Evolutionary conservation across 2,329 filamentous ascomycete species (phyloP).

Genomic region (Grosmannia serpens): DNA sequence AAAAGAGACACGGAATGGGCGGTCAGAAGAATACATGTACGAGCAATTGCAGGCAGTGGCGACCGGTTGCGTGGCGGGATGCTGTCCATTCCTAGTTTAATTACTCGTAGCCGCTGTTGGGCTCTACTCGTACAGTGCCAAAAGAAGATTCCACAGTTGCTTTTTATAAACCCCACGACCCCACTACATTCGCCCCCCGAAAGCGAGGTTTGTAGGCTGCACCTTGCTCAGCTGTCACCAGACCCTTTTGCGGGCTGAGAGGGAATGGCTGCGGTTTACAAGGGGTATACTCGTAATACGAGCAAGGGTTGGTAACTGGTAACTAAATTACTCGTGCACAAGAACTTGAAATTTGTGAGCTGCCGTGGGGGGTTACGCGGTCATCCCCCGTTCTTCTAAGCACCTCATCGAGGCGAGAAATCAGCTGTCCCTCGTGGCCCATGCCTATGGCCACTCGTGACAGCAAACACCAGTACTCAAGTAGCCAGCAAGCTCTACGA

Average conservation of each 20-base stretch:
- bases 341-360: neutral
- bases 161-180: neutral
- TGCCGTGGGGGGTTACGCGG: neutral
- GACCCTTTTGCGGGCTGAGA: neutral
- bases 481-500: too few relatives aligned
- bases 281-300: neutral
- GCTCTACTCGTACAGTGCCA: neutral
- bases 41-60: neutral
- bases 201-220: neutral
- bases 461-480: too few relatives aligned
- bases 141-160: neutral
- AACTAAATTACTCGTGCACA: neutral
- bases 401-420: neutral
- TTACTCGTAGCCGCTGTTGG: neutral
- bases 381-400: neutral
- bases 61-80: neutral
- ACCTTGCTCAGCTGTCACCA: neutral
- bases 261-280: neutral
- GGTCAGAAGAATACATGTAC: neutral
- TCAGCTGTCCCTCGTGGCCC: neutral
- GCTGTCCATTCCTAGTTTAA: neutral
- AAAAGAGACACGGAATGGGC: neutral
- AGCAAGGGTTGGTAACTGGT: neutral
- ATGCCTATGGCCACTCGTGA: neutral
- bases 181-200: neutral